Conservation (phyloP, 2,329 filamentous ascomycete species). For the Lasiodiplodia sp. region DNA sequence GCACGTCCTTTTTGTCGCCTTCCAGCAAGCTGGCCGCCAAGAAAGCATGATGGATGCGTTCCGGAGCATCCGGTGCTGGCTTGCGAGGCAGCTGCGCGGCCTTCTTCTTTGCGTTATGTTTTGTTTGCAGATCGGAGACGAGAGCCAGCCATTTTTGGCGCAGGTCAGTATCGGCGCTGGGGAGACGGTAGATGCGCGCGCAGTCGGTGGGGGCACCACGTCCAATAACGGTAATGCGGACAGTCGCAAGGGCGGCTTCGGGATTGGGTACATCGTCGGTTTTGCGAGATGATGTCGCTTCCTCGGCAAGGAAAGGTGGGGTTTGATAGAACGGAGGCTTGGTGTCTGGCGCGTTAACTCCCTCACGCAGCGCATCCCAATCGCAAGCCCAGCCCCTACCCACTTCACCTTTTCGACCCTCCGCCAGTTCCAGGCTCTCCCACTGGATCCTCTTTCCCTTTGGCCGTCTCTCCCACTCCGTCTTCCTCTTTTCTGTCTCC, state of each 20-base stretch:
- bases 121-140: constrained; percentile 43
- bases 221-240: constrained; percentile 71
- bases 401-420: constrained; percentile 78
- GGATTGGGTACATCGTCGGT: constrained; percentile 29
- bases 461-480: constrained; percentile 77
- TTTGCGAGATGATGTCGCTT: constrained; percentile 19
- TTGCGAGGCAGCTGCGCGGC: constrained; percentile 33
- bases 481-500: constrained; percentile 66
- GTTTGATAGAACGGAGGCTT: constrained; percentile 10
- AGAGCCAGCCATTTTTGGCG: constrained; percentile 76
- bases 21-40: constrained; percentile 54
- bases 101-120: constrained; percentile 34
- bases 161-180: constrained; percentile 62
- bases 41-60: constrained; percentile 58
- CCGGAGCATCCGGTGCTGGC: constrained; percentile 46
- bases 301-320: constrained; percentile 2
- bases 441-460: constrained; percentile 83
- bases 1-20: constrained; percentile 36
- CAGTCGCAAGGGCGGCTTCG: constrained; percentile 57
- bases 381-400: constrained; percentile 85
- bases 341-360: background rate
- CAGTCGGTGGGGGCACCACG: constrained; percentile 75
- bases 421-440: constrained; percentile 75
- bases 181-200: constrained; percentile 87
- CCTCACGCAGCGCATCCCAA: constrained; percentile 63